Conservation (phyloP, 768 basidiomycete genomes). For the Boletellus ananas region DNA sequence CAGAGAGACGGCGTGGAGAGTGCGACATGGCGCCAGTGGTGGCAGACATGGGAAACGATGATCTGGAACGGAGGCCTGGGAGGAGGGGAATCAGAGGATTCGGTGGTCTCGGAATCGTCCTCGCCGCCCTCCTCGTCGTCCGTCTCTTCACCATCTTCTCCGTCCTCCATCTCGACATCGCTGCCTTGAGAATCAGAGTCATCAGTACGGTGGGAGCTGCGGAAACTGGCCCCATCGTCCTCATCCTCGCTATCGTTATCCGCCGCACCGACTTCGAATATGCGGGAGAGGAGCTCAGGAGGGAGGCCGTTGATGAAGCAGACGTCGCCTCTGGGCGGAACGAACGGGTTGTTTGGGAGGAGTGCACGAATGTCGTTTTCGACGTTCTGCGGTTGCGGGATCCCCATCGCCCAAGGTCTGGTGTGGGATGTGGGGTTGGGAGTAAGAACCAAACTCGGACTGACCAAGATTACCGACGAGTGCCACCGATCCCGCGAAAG, state of each 20-base stretch:
- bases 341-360: conserved; percentile 45
- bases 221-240: background rate
- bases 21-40: conserved; percentile 53
- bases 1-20: conserved; percentile 54
- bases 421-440: background rate
- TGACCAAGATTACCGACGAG: too few relatives aligned
- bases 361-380: conserved; percentile 13
- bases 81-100: background rate
- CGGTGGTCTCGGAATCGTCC: background rate
- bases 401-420: conserved; percentile 3
- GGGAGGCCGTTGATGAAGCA: conserved; percentile 54
- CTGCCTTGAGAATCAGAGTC: conserved; percentile 16
- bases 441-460: too few relatives aligned
- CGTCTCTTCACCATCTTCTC: background rate
- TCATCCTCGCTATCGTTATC: conserved; percentile 37
- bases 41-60: conserved; percentile 59
- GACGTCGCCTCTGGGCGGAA: conserved; percentile 37
- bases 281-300: conserved; percentile 52
- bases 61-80: conserved; percentile 41
- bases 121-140: conserved; percentile 4
- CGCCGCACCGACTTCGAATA: conserved; percentile 48
- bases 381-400: background rate
- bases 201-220: conserved; percentile 28
- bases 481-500: too few relatives aligned
- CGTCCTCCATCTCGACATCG: background rate